A percentile compares a stretch with the other conserved stretches of the same genome.
These are phyloP conservation scores for Salix viminalis DNA, from an alignment of 345 rosid genomes.

Conservation along the genomic window DNA sequence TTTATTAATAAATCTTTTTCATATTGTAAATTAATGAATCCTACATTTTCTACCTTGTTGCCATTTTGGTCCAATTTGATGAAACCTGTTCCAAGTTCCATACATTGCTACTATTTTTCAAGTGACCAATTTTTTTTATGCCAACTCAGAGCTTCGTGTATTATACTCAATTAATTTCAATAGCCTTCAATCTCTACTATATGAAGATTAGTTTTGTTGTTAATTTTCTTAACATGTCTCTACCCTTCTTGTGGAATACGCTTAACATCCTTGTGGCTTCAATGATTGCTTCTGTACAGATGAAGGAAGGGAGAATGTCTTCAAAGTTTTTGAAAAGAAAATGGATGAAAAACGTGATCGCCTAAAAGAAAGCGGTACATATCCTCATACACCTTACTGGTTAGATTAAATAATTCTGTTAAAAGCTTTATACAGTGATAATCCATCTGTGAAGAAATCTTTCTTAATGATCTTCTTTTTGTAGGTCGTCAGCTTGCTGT, in stretches of 20 bases:
- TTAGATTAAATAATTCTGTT: not conserved
- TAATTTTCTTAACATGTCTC: constrained; percentile 5
- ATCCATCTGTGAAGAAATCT: constrained; percentile 2
- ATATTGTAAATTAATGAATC: not conserved
- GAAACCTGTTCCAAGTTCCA: constrained; percentile 2
- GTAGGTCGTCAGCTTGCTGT: constrained; percentile 86
- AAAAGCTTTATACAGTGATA: not conserved
- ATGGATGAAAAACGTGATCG: constrained; percentile 72
- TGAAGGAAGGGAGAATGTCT: constrained; percentile 57
- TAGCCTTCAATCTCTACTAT: constrained; percentile 1
- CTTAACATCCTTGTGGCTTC: constrained; percentile 12
- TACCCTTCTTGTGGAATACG: not conserved
- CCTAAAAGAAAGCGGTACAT: constrained; percentile 73
- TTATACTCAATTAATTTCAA: not conserved
- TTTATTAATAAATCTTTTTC: not conserved
- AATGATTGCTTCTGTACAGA: constrained; percentile 39
- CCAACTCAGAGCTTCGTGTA: not conserved
- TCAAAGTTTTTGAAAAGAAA: constrained; percentile 72
- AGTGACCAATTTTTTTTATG: not conserved
- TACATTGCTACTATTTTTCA: not conserved
- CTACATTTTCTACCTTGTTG: not conserved
- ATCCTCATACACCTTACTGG: not conserved
- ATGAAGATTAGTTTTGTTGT: not conserved
- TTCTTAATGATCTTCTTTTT: constrained; percentile 16
- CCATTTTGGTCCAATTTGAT: not conserved